Conservation (phyloP, 2,329 filamentous ascomycete species). For the Zopfia rhizophila region DNA sequence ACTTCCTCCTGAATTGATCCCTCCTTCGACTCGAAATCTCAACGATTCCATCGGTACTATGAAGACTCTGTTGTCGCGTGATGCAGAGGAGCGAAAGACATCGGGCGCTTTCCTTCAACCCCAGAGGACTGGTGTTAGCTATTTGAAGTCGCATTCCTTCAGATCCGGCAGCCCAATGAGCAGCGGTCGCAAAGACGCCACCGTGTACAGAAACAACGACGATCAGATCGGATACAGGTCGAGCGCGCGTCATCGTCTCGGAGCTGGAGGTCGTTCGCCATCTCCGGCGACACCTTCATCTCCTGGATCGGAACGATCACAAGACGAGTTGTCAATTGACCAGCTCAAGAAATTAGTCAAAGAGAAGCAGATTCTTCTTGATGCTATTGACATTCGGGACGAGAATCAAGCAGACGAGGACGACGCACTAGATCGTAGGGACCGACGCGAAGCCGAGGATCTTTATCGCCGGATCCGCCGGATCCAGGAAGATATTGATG, state of each 20-base stretch:
- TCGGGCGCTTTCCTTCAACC: slow-evolving; percentile 90
- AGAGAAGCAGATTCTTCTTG: slow-evolving; percentile 92
- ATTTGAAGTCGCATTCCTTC: slow-evolving; percentile 96
- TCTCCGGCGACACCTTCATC: slow-evolving; percentile 75
- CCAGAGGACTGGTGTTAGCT: slow-evolving; percentile 97
- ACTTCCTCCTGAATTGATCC: slow-evolving; percentile 90
- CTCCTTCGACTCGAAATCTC: slow-evolving; percentile 92
- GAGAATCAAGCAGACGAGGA: slow-evolving; percentile 91
- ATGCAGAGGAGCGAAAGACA: slow-evolving; percentile 89
- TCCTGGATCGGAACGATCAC: slow-evolving; percentile 68
- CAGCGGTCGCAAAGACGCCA: slow-evolving; percentile 86
- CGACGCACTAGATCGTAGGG: slow-evolving; percentile 87
- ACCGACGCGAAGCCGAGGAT: slow-evolving; percentile 91
- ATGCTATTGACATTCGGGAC: slow-evolving; percentile 96
- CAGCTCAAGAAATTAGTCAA: slow-evolving; percentile 92
- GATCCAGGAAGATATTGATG: slow-evolving; percentile 93
- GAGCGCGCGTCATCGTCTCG: slow-evolving; percentile 87
- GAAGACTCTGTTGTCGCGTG: slow-evolving; percentile 87
- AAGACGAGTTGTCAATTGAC: slow-evolving; percentile 85
- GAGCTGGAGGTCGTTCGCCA: slow-evolving; percentile 74
- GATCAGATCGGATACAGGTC: slow-evolving; percentile 90
- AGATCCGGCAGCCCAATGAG: slow-evolving; percentile 69
- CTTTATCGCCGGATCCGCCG: slow-evolving; percentile 91
- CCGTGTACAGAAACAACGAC: slow-evolving; percentile 96
- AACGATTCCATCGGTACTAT: slow-evolving; percentile 92